These are phyloP conservation scores for Helianthus tuberosus DNA, from an alignment of 129 eudicot species.

Conservation along the genomic window DNA sequence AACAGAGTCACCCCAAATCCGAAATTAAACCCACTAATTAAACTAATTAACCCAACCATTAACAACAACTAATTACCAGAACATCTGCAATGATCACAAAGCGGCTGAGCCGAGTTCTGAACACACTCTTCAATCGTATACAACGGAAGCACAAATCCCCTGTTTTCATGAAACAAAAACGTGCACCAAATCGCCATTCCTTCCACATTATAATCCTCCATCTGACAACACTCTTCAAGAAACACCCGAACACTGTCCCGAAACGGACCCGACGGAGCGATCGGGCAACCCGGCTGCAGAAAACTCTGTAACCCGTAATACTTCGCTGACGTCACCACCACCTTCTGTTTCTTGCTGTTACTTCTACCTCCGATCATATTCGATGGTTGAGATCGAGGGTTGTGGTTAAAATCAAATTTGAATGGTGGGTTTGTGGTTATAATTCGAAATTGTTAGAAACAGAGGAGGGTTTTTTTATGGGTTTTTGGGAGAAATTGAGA, in stretches of 20 bases:
- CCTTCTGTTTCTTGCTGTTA: slow-evolving; percentile 37
- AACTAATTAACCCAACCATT: too few species aligned
- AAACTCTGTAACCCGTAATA: slow-evolving; percentile 59
- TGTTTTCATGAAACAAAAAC: slow-evolving; percentile 56
- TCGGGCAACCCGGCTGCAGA: slow-evolving; percentile 70
- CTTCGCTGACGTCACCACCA: slow-evolving; percentile 41
- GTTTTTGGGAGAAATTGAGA: too few species aligned
- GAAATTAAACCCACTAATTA: too few species aligned
- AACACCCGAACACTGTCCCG: slow-evolving; percentile 68
- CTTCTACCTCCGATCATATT: slow-evolving; percentile 9
- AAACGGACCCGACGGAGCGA: slow-evolving; percentile 56
- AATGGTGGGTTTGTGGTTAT: too few species aligned
- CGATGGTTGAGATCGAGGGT: too few species aligned
- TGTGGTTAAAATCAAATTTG: too few species aligned
- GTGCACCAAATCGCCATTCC: slow-evolving; percentile 83
- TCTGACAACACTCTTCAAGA: slow-evolving; percentile 61
- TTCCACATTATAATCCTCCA: slow-evolving; percentile 60
- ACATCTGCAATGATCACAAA: slow-evolving; percentile 83
- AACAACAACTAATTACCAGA: slow-evolving; percentile 45
- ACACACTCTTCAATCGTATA: slow-evolving; percentile 86
- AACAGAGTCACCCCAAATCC: too few species aligned
- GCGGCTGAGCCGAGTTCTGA: slow-evolving; percentile 55
- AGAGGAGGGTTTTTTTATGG: too few species aligned
- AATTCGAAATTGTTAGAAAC: too few species aligned
- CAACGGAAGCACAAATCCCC: slow-evolving; percentile 64